Percentiles rank a stretch among this genome's conserved stretches.
phyloP scores from a whole-genome alignment of 129 eudicot genomes.

The Tanacetum coccineum region DNA sequence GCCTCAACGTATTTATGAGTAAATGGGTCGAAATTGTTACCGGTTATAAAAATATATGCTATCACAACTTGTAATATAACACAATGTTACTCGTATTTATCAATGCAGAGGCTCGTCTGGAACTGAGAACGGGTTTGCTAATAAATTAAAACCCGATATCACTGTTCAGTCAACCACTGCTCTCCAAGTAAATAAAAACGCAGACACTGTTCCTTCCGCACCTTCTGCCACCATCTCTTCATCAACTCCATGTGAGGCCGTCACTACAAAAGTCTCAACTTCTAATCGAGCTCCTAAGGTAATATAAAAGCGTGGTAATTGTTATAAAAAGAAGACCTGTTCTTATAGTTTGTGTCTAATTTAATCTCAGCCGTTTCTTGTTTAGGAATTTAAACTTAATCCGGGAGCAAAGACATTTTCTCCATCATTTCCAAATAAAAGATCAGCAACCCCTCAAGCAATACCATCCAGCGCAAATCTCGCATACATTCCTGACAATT shows the following conservation, averaged over 20 bases:
- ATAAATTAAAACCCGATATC: conserved; percentile 27
- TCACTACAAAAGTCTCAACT: conserved; percentile 40
- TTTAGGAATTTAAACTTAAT: conserved; percentile 80
- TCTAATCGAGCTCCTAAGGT: conserved; percentile 48
- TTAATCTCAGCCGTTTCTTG: background rate
- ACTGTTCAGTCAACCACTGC: conserved; percentile 10
- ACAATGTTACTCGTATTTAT: conserved; percentile 13
- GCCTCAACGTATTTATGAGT: too few relatives aligned
- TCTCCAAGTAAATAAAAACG: conserved; percentile 22
- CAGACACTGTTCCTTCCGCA: background rate
- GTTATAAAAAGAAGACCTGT: background rate
- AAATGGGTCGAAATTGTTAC: background rate
- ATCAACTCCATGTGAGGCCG: conserved; percentile 33
- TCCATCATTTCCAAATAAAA: conserved; percentile 60
- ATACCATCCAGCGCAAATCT: conserved; percentile 41
- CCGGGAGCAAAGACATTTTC: conserved; percentile 82
- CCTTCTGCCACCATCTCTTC: conserved; percentile 26
- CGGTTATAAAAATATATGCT: too few relatives aligned
- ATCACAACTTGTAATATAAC: background rate
- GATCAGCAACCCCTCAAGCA: conserved; percentile 54
- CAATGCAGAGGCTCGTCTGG: conserved; percentile 42
- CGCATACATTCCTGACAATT: conserved; percentile 45
- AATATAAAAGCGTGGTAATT: conserved; percentile 19
- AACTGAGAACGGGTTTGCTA: conserved; percentile 31
- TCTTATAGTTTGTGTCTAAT: background rate